A percentile compares a stretch with the other conserved stretches of the same genome.
Conservation (phyloP, 805 yeast genomes). For the Candida schatavii region DNA sequence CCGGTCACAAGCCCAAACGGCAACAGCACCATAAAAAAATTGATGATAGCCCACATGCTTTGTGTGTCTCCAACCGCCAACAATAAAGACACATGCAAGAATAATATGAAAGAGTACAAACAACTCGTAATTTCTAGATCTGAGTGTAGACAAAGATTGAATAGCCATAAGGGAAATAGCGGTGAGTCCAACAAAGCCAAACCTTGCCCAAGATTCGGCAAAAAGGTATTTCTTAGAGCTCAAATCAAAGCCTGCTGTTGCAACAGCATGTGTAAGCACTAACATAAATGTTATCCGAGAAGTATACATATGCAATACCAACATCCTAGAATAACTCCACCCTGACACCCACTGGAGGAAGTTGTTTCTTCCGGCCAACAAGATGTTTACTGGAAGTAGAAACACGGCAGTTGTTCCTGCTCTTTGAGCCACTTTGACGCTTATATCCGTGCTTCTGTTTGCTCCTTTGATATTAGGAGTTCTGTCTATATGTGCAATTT, state of each 20-base stretch:
- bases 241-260: constrained; percentile 13
- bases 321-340: constrained; percentile 47
- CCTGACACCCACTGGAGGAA: constrained; percentile 59
- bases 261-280: constrained; percentile 41
- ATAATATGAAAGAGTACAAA: constrained; percentile 31
- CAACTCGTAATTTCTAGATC: constrained; percentile 55
- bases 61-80: constrained; percentile 56
- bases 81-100: constrained; percentile 39
- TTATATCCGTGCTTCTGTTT: constrained; percentile 15
- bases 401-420: constrained; percentile 50
- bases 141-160: constrained; percentile 49
- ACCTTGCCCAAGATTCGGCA: constrained; percentile 17
- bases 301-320: constrained; percentile 57
- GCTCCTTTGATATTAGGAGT: constrained; percentile 14
- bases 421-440: constrained; percentile 46
- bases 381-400: constrained; percentile 53
- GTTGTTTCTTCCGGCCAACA: constrained; percentile 58
- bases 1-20: constrained; percentile 39
- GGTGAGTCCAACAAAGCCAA: constrained; percentile 27
- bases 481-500: constrained; percentile 9
- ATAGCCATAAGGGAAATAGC: constrained; percentile 42
- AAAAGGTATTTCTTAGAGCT: constrained; percentile 8
- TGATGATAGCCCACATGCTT: constrained; percentile 20
- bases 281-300: constrained; percentile 44
- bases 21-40: constrained; percentile 28